Base-by-base conservation (phyloP, 2,329 filamentous ascomycete genomes). In the Colletotrichum sp. region DNA sequence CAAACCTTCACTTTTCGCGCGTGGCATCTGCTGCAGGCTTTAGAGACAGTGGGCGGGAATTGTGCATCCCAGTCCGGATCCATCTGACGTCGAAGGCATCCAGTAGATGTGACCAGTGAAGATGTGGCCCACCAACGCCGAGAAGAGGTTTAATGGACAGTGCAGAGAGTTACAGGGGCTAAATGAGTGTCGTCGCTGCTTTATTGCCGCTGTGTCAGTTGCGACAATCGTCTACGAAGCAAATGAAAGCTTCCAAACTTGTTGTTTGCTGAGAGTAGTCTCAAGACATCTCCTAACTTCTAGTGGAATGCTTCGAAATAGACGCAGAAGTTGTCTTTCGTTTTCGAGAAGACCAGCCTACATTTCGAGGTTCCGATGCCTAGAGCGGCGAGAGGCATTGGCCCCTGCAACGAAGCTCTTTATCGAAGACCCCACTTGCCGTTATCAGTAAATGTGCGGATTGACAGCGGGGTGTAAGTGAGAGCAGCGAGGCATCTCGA, bases 1-100 rank as follows among this genome's bases (percentile, higher is more conserved):
- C 58, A 43, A 82, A 85, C 75, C 70, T 78, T 78, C 39, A 79
- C 77, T 66, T 78, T 77, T 13, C 77, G 72, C 28, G 77, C 32
- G 68, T 75, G 75, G 27, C 78, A 79, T n/a, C 75, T 64, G 27
- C 27, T 74, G 18, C 76, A 77, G 28, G 76, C 76, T 39, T 77
- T 77, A 48, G 76, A 76, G 6, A 71, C 58, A 5, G 70, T 66
- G 16, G 76, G 76, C 18, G 64, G 70, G 8, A 74, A 75, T 25
- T 8, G 70, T 28, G 70, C 13, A 9, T 73, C 70, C 70, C 70
- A 73, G 10, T 18, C 65, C 10, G 70, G 64, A 60, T 75, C 70
- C 70, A 75, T 75, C 27, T 52, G 43, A 52, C 43, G 43, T 52
- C 43, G 43, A 52, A 52, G 43, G 43, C 43, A 52, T 52, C 22